Conservation (phyloP, 805 yeast species). For the Barnettozyma sp. region DNA sequence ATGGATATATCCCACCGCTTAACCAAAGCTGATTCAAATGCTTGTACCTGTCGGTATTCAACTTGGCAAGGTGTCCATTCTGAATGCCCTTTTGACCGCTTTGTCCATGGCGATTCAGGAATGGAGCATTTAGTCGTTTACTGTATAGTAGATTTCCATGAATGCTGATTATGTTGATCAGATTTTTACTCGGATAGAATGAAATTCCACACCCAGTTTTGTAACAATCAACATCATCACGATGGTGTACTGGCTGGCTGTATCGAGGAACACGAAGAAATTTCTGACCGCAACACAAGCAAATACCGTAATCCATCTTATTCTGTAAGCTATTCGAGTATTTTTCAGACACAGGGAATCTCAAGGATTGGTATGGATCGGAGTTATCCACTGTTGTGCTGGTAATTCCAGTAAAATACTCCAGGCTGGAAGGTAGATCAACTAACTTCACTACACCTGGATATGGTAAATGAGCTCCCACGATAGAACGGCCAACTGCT, state of each 20-base stretch:
- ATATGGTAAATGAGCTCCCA: slow-evolving; percentile 26
- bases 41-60: slow-evolving; percentile 47
- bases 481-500: too few species aligned
- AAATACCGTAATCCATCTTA: slow-evolving; percentile 38
- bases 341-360: slow-evolving; percentile 1
- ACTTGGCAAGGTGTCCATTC: slow-evolving; percentile 48
- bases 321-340: slow-evolving; percentile 1
- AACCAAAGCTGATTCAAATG: slow-evolving; percentile 56
- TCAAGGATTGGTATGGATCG: neutral
- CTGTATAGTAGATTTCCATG: slow-evolving; percentile 25
- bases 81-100: slow-evolving; percentile 48
- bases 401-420: slow-evolving; percentile 30
- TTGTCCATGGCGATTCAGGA: slow-evolving; percentile 71
- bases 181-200: slow-evolving; percentile 31
- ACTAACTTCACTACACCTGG: slow-evolving; percentile 50
- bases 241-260: slow-evolving; percentile 28
- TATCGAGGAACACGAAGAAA: slow-evolving; percentile 27
- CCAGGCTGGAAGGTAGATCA: slow-evolving; percentile 42
- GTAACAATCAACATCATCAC: slow-evolving; percentile 16
- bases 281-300: slow-evolving; percentile 40
- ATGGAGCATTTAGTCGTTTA: slow-evolving; percentile 53
- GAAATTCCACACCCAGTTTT: slow-evolving; percentile 29
- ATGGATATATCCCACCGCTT: slow-evolving; percentile 49
- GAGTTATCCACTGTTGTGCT: slow-evolving; percentile 11
- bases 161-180: slow-evolving; percentile 22